Percentiles rank a stretch among this genome's conserved stretches.
phyloP scores from a whole-genome alignment of 768 basidiomycete species.

The Serpula lacrymans region DNA sequence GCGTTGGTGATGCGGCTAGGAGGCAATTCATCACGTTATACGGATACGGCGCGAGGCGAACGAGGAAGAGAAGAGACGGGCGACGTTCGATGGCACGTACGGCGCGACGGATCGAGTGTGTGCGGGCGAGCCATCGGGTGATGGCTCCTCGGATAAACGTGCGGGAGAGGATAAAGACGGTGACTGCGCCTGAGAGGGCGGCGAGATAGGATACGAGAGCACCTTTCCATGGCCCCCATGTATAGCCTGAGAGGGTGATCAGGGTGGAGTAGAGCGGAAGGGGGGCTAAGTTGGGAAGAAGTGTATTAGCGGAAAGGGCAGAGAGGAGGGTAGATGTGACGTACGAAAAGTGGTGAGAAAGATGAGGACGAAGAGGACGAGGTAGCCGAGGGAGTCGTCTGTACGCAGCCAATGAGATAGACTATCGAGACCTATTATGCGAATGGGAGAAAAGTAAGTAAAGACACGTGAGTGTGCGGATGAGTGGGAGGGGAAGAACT shows the following conservation, averaged over 20 bases:
- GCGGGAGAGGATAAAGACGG: constrained; percentile 80
- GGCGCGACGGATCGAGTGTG: constrained; percentile 71
- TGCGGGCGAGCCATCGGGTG: constrained; percentile 66
- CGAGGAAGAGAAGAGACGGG: constrained; percentile 85
- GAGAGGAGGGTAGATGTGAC: constrained; percentile 24
- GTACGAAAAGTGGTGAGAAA: constrained; percentile 86
- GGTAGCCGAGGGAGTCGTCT: constrained; percentile 71
- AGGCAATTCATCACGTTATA: constrained; percentile 96
- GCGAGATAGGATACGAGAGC: constrained; percentile 85
- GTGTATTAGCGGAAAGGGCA: constrained; percentile 7
- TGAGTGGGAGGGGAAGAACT: background rate
- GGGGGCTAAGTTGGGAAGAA: constrained; percentile 53
- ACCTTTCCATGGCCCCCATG: constrained; percentile 80
- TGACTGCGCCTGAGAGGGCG: constrained; percentile 78
- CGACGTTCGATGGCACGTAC: constrained; percentile 85
- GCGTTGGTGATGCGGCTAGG: constrained; percentile 80
- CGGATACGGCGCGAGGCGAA: constrained; percentile 88
- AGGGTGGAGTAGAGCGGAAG: constrained; percentile 91
- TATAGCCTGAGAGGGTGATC: constrained; percentile 89
- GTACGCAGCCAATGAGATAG: constrained; percentile 75
- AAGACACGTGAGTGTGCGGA: constrained; percentile 9
- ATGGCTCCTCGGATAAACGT: constrained; percentile 69
- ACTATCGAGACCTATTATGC: constrained; percentile 66
- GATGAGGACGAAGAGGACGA: constrained; percentile 77
- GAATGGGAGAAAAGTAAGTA: constrained; percentile 2